phyloP scores from a whole-genome alignment of 306 rosid species.

The Luffa aegyptiaca region DNA sequence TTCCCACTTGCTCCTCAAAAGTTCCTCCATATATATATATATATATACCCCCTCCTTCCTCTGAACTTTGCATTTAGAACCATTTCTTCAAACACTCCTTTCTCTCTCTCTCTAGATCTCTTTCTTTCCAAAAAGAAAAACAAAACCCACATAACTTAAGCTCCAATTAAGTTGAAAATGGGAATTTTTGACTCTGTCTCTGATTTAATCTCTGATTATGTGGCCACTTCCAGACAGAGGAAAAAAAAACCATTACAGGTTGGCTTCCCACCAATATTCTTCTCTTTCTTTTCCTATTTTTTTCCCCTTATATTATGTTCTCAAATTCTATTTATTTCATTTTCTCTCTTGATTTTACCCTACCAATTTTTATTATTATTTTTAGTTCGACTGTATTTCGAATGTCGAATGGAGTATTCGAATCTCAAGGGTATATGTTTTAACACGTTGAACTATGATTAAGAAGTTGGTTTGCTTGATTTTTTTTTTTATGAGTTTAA shows the following conservation, averaged over 20 bases:
- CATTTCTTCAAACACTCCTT: background rate
- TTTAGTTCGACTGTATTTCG: no score
- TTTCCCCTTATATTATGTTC: background rate
- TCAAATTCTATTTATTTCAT: background rate
- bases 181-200: slow-evolving; percentile 8
- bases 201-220: slow-evolving; percentile 2
- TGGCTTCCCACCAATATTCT: background rate
- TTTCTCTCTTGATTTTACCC: background rate
- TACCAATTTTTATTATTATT: no score
- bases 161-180: background rate
- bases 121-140: background rate
- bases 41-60: background rate
- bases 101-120: background rate
- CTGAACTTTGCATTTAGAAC: background rate
- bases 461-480: no score
- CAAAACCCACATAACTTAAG: background rate
- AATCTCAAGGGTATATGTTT: no score
- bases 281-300: background rate
- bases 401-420: no score
- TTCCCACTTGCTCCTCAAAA: background rate
- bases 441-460: no score
- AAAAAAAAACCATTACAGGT: slow-evolving; percentile 14
- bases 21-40: background rate
- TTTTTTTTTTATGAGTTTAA: no score
- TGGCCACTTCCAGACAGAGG: slow-evolving; percentile 3